Conservation (phyloP, 768 basidiomycete species). For the Mycena metata region DNA sequence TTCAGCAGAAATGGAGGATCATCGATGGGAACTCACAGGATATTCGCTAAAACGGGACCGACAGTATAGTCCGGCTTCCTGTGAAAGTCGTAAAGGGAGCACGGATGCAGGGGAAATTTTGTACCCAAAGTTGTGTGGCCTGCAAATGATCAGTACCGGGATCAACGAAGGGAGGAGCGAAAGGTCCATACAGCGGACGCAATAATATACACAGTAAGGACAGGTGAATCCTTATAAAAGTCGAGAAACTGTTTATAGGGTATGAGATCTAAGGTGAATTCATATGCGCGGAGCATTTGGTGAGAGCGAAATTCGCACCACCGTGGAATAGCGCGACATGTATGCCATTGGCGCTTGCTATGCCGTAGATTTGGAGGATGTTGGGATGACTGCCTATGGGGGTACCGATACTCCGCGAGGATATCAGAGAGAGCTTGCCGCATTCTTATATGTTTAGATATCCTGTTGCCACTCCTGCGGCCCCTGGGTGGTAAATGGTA, state of each 20-base stretch:
- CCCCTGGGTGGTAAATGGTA: too few relatives aligned
- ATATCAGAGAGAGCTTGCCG: not conserved
- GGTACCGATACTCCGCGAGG: not conserved
- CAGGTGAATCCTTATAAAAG: not conserved
- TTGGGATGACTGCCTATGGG: not conserved
- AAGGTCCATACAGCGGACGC: not conserved
- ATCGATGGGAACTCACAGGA: too few relatives aligned
- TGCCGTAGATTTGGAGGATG: not conserved
- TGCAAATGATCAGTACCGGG: too few relatives aligned
- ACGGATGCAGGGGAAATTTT: too few relatives aligned
- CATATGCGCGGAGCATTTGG: not conserved
- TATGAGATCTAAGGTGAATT: not conserved
- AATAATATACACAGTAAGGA: not conserved
- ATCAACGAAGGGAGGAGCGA: too few relatives aligned
- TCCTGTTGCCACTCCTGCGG: not conserved
- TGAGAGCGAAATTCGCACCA: not conserved
- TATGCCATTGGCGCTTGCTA: not conserved
- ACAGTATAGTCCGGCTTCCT: too few relatives aligned
- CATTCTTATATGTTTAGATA: not conserved
- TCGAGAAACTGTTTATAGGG: constrained; percentile 1
- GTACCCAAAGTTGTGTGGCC: too few relatives aligned
- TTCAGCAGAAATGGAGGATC: too few relatives aligned
- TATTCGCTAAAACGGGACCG: too few relatives aligned
- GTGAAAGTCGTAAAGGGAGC: too few relatives aligned
- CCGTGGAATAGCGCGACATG: not conserved